A percentile compares a stretch with the other conserved stretches of the same genome.
phyloP scores from a whole-genome alignment of 2,329 filamentous ascomycete genomes.

The Epichloe uncinata region DNA sequence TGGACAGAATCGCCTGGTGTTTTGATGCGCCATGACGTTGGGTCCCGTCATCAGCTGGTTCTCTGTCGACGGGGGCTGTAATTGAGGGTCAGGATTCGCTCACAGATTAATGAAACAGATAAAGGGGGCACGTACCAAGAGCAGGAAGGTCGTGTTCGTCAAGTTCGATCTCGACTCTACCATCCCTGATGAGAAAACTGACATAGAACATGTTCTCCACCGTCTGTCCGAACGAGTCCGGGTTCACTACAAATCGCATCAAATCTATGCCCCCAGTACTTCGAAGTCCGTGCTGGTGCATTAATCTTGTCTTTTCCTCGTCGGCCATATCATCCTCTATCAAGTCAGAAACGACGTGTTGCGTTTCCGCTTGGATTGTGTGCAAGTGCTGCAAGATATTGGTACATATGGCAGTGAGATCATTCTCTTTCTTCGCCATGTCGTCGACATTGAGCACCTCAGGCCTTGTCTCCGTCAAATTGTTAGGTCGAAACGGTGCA shows the following conservation, averaged over 20 bases:
- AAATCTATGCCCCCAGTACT: conserved; percentile 60
- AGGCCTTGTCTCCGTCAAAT: conserved; percentile 58
- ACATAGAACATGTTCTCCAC: conserved; percentile 96
- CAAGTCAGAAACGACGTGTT: conserved; percentile 30
- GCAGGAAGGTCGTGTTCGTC: conserved; percentile 67
- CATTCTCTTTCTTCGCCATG: conserved; percentile 63
- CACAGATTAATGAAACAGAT: neutral
- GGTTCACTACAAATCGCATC: conserved; percentile 83
- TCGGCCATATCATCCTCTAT: conserved; percentile 34
- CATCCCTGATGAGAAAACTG: conserved; percentile 85
- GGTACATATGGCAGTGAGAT: conserved; percentile 65
- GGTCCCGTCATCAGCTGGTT: conserved; percentile 33
- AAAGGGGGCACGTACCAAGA: conserved; percentile 47
- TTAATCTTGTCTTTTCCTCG: conserved; percentile 35
- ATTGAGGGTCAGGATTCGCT: neutral
- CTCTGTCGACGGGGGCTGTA: conserved; percentile 22
- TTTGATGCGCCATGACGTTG: conserved; percentile 43
- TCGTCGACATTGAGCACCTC: conserved; percentile 65
- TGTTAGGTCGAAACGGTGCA: conserved; percentile 55
- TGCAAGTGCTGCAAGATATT: conserved; percentile 54
- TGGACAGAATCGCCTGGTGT: conserved; percentile 76
- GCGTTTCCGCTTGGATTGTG: conserved; percentile 31
- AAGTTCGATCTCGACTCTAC: conserved; percentile 57
- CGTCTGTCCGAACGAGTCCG: conserved; percentile 80
- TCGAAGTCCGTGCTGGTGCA: conserved; percentile 53